phyloP scores from a whole-genome alignment of 2,329 filamentous ascomycete genomes.

The Colletotrichum cordylinicola region DNA sequence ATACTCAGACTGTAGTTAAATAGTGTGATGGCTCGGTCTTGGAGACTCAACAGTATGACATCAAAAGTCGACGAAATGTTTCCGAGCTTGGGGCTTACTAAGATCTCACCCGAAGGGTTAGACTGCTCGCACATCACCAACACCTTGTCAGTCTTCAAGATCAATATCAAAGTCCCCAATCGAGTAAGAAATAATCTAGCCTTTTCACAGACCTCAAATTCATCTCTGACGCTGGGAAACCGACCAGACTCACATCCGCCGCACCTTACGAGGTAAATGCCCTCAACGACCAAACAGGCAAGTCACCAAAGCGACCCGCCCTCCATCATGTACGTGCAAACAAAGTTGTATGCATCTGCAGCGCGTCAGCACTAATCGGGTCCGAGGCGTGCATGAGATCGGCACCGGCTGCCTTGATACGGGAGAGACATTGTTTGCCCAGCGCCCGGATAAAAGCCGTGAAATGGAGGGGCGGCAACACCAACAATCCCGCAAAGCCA shows the following conservation, averaged over 20 bases:
- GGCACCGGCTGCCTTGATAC: no score
- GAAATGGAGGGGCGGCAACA: no score
- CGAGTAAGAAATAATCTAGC: no score
- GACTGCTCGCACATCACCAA: neutral
- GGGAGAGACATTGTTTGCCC: no score
- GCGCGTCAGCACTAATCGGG: neutral
- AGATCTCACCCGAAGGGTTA: neutral
- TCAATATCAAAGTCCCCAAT: no score
- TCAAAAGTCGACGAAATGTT: constrained; percentile 19
- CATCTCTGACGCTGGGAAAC: neutral
- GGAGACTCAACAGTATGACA: neutral
- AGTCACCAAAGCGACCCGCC: no score
- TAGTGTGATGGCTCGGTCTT: neutral
- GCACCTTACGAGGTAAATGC: no score
- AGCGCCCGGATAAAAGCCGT: no score
- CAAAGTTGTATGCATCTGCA: neutral
- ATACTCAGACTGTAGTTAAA: no score
- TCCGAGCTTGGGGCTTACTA: neutral
- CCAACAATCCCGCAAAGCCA: no score
- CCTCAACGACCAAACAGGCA: no score
- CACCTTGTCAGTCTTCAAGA: neutral
- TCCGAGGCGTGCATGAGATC: neutral
- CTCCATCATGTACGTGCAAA: neutral
- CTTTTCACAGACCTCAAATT: no score
- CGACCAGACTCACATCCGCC: neutral